These are phyloP conservation scores for Stemphylium vesicarium DNA, from an alignment of 2,329 filamentous ascomycete species.

Conservation along the genomic window DNA sequence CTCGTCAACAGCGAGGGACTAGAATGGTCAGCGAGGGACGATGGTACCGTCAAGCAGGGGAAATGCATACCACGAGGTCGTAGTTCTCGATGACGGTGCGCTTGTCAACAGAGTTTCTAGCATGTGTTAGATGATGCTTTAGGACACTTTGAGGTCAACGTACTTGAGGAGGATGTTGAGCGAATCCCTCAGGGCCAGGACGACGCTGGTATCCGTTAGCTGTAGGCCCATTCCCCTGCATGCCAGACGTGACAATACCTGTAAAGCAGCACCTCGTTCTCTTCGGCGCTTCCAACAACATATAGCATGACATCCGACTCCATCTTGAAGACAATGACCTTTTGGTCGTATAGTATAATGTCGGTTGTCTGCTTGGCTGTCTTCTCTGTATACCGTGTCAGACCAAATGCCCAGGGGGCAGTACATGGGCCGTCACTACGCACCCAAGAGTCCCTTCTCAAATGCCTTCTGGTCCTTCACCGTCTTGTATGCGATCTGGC, in stretches of 20 bases:
- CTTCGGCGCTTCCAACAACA: constrained; percentile 84
- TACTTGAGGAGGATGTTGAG: constrained; percentile 93
- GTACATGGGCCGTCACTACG: constrained; percentile 77
- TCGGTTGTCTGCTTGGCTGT: constrained; percentile 94
- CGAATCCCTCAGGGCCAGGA: constrained; percentile 87
- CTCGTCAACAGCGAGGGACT: constrained; percentile 92
- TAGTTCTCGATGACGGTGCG: constrained; percentile 98
- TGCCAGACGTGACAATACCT: constrained; percentile 50
- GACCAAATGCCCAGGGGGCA: constrained; percentile 29
- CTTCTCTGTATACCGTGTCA: constrained; percentile 64
- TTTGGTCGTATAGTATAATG: constrained; percentile 96
- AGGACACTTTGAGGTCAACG: constrained; percentile 35
- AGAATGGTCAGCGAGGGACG: constrained; percentile 70
- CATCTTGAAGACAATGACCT: constrained; percentile 96
- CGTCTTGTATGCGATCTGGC: constrained; percentile 81
- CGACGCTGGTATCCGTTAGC: constrained; percentile 64
- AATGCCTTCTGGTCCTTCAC: constrained; percentile 95
- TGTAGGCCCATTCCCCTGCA: too few relatives aligned
- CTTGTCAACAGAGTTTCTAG: constrained; percentile 93
- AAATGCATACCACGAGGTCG: constrained; percentile 71
- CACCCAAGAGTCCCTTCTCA: constrained; percentile 83
- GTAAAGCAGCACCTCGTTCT: constrained; percentile 97
- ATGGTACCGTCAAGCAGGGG: not conserved
- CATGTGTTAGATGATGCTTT: constrained; percentile 6
- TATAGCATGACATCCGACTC: constrained; percentile 98